A percentile compares a stretch with the other conserved stretches of the same genome.
These are phyloP conservation scores for Fusarium napiforme DNA, from an alignment of 2,329 filamentous ascomycete genomes.

Conservation along the genomic window DNA sequence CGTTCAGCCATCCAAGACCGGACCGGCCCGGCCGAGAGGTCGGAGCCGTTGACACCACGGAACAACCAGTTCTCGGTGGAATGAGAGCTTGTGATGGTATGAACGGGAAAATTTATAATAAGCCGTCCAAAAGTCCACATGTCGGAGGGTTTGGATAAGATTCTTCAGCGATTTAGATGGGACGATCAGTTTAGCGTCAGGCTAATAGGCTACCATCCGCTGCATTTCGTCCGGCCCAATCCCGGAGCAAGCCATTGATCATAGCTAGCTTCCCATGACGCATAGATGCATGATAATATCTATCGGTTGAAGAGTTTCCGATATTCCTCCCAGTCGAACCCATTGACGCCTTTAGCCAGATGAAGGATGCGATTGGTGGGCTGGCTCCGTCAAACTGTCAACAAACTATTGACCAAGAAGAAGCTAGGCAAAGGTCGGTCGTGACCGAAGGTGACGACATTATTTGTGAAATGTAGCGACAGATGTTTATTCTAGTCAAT, in stretches of 20 bases:
- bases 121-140: background rate
- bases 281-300: background rate
- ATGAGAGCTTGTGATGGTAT: background rate
- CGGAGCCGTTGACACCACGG: background rate
- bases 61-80: background rate
- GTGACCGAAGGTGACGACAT: background rate
- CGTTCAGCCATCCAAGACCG: background rate
- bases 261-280: slow-evolving; percentile 11
- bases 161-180: slow-evolving; percentile 4
- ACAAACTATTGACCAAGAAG: background rate
- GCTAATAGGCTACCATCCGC: background rate
- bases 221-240: slow-evolving; percentile 20
- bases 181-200: slow-evolving; percentile 1
- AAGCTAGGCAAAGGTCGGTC: background rate
- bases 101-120: background rate
- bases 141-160: slow-evolving; percentile 3
- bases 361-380: slow-evolving; percentile 3
- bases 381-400: background rate
- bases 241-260: background rate
- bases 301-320: background rate
- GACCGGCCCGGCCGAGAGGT: slow-evolving; percentile 7
- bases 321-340: background rate
- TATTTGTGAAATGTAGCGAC: slow-evolving; percentile 12
- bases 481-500: background rate
- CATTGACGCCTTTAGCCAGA: background rate